A percentile compares a stretch with the other conserved stretches of the same genome.
Evolutionary conservation across 129 eudicot species (phyloP).

Genomic region (Flaveria brownii): DNA sequence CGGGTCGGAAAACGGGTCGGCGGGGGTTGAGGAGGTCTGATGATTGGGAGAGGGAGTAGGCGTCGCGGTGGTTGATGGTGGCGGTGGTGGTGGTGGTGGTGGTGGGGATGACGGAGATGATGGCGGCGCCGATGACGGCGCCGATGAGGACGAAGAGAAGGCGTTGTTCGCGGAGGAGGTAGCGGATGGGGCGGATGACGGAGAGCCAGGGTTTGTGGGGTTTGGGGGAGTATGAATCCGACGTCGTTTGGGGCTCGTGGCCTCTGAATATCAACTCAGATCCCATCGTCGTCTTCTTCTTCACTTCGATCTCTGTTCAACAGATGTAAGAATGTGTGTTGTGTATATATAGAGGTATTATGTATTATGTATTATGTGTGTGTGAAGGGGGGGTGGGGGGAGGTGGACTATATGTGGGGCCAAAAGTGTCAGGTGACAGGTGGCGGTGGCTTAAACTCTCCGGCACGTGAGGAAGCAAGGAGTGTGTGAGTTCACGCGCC

Average conservation of each 20-base stretch:
- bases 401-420: conserved; percentile 9
- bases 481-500: background rate
- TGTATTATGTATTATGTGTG: background rate
- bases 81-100: conserved; percentile 3
- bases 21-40: conserved; percentile 15
- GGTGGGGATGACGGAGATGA: conserved; percentile 48
- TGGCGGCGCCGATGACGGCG: conserved; percentile 38
- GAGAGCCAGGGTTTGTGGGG: conserved; percentile 67
- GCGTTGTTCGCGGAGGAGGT: conserved; percentile 42
- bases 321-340: background rate
- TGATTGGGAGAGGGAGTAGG: conserved; percentile 32
- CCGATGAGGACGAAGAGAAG: conserved; percentile 37
- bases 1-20: conserved; percentile 31
- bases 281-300: conserved; percentile 30
- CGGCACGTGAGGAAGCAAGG: conserved; percentile 32
- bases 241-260: conserved; percentile 39
- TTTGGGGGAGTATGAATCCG: conserved; percentile 36
- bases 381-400: background rate
- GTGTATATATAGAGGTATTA: background rate
- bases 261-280: conserved; percentile 48
- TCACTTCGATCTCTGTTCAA: background rate
- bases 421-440: conserved; percentile 25
- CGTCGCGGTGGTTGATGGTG: conserved; percentile 21
- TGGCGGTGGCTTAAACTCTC: conserved; percentile 32
- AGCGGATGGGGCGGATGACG: conserved; percentile 53